These are phyloP conservation scores for Scedosporium dehoogii DNA, from an alignment of 2,329 filamentous ascomycete genomes.

Conservation along the genomic window DNA sequence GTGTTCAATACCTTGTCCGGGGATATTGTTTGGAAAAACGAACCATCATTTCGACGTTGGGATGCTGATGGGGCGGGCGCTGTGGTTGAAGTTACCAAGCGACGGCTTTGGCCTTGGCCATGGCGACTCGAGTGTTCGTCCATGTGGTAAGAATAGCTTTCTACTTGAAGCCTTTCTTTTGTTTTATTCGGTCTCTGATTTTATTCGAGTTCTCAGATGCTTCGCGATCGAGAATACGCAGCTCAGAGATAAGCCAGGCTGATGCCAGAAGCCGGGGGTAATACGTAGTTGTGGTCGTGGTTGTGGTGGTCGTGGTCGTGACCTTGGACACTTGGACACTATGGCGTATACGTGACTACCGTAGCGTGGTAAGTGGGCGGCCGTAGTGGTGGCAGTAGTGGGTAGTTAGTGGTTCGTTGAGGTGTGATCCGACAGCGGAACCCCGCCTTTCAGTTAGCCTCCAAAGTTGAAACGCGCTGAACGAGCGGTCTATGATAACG, in stretches of 20 bases:
- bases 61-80: not conserved
- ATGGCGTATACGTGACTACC: no score
- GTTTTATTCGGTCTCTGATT: not conserved
- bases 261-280: not conserved
- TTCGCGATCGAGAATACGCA: not conserved
- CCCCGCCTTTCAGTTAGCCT: not conserved
- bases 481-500: not conserved
- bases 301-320: no score
- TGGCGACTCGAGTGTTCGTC: not conserved
- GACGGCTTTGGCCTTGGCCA: not conserved
- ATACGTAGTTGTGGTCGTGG: not conserved
- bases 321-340: no score
- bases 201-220: not conserved
- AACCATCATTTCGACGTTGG: conserved; percentile 1
- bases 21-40: not conserved
- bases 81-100: conserved; percentile 1
- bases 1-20: not conserved
- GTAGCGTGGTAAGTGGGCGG: not conserved
- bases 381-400: not conserved
- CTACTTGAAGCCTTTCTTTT: not conserved
- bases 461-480: not conserved
- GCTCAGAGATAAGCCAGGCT: not conserved
- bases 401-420: not conserved
- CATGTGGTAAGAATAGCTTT: not conserved
- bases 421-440: not conserved